phyloP scores from a whole-genome alignment of 306 rosid species.

The Echinosophora koreensis region DNA sequence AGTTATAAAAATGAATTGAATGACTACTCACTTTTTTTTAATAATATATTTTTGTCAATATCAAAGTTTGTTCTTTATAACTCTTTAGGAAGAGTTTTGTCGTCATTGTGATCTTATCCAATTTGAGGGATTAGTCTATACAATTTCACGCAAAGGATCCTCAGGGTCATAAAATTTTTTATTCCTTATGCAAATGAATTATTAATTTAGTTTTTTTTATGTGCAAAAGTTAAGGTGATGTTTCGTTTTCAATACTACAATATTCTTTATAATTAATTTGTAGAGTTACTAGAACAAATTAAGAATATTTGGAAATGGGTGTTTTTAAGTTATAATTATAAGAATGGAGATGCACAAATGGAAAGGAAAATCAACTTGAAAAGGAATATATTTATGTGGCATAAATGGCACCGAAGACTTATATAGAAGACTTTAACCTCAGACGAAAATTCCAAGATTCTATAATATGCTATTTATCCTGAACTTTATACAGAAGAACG shows the following conservation, averaged over 20 bases:
- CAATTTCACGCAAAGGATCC: too few species aligned
- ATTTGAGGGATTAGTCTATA: too few species aligned
- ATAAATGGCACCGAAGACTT: neutral
- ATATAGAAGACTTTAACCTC: neutral
- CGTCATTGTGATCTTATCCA: too few species aligned
- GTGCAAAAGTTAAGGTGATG: neutral
- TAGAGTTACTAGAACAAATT: neutral
- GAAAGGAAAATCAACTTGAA: conserved; percentile 11
- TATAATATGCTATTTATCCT: conserved; percentile 17
- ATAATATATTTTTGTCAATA: too few species aligned
- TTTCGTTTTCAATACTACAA: neutral
- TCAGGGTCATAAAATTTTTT: too few species aligned
- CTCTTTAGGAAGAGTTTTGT: too few species aligned
- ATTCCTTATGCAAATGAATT: too few species aligned
- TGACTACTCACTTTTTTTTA: neutral
- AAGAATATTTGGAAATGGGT: neutral
- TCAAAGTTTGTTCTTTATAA: too few species aligned
- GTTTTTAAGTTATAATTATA: neutral
- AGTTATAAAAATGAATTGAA: neutral
- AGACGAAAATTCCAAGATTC: conserved; percentile 37
- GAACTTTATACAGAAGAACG: conserved; percentile 8
- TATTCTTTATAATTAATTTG: neutral
- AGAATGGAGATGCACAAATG: neutral
- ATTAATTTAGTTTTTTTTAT: too few species aligned
- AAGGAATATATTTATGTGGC: neutral